Conservation (phyloP, 2,329 filamentous ascomycete species). For the Plectosphaerella plurivora region DNA sequence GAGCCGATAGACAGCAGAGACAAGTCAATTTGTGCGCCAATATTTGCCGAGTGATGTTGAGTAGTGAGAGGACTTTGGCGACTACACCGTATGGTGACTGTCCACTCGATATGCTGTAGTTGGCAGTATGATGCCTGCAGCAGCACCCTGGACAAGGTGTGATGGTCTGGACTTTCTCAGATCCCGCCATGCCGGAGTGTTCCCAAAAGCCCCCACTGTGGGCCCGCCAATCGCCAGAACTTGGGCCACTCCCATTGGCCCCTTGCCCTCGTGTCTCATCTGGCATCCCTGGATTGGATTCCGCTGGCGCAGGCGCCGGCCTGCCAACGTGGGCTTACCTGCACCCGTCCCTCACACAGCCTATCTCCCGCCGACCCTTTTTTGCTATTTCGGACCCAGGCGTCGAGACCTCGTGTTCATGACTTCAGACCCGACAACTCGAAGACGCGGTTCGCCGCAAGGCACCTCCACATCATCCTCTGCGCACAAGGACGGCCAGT, state of each 20-base stretch:
- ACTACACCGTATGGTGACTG: no score
- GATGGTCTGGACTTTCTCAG: no score
- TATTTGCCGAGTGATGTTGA: background rate
- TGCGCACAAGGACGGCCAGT: background rate
- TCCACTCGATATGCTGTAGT: no score
- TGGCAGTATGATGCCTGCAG: no score
- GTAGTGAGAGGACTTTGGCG: no score
- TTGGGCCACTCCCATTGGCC: background rate
- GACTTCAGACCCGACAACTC: slow-evolving; percentile 45
- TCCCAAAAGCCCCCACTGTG: background rate
- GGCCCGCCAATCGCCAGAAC: background rate
- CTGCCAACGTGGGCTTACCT: background rate
- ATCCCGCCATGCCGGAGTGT: no score
- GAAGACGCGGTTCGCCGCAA: slow-evolving; percentile 22
- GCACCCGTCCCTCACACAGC: background rate
- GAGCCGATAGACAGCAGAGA: background rate
- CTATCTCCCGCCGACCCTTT: background rate
- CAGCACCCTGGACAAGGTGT: no score
- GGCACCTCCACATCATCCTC: slow-evolving; percentile 5
- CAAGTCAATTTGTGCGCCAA: background rate
- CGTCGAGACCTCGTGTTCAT: slow-evolving; percentile 8
- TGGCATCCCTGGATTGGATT: background rate
- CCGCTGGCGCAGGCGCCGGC: background rate
- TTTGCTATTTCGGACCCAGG: background rate
- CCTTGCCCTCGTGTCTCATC: background rate